Conservation (phyloP, 2,329 filamentous ascomycete genomes). For the Monosporascus ibericus region DNA sequence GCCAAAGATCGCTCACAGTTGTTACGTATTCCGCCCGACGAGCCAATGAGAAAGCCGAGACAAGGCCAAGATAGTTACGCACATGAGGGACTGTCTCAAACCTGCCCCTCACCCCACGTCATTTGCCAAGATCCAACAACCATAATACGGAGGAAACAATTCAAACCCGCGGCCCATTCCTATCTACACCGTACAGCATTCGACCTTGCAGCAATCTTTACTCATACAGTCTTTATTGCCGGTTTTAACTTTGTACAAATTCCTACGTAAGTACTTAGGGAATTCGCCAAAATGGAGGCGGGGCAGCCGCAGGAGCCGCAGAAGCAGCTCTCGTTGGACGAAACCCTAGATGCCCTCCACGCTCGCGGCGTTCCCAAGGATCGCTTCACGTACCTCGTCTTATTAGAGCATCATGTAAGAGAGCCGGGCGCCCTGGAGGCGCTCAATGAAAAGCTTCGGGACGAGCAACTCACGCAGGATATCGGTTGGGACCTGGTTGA, state of each 20-base stretch:
- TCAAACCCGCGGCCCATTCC: too few relatives aligned
- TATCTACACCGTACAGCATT: too few relatives aligned
- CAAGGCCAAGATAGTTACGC: too few relatives aligned
- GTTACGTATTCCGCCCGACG: too few relatives aligned
- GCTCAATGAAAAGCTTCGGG: constrained; percentile 63
- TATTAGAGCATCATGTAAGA: constrained; percentile 64
- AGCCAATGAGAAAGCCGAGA: too few relatives aligned
- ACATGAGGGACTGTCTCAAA: too few relatives aligned
- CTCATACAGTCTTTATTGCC: too few relatives aligned
- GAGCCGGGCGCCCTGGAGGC: constrained; percentile 59
- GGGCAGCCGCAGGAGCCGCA: background rate
- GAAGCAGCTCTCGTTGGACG: constrained; percentile 1
- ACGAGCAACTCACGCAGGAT: constrained; percentile 62
- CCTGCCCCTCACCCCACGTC: background rate
- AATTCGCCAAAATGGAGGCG: background rate
- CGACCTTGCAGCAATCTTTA: too few relatives aligned
- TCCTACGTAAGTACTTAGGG: background rate
- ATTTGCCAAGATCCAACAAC: background rate
- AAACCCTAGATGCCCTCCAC: constrained; percentile 24
- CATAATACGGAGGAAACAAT: too few relatives aligned
- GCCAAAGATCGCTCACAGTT: too few relatives aligned
- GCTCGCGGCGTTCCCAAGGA: constrained; percentile 38
- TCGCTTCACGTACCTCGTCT: constrained; percentile 70
- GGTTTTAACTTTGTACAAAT: too few relatives aligned
- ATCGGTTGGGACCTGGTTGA: constrained; percentile 83